Evolutionary conservation across 768 basidiomycete species (phyloP).

Genomic region (Suillus placidus): DNA sequence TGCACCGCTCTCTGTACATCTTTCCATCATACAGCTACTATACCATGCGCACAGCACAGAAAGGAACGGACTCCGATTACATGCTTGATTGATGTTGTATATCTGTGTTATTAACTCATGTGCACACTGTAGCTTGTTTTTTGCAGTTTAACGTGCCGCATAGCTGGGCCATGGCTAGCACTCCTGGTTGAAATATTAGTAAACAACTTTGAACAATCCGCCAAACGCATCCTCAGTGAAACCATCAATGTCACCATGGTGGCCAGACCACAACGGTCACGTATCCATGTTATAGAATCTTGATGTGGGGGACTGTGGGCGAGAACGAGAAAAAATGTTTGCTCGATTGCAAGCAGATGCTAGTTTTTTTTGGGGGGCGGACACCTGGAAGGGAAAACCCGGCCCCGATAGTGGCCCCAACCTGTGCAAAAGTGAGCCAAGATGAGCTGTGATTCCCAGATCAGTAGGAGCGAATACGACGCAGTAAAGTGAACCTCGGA

Average conservation of each 20-base stretch:
- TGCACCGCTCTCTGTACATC: slow-evolving; percentile 6
- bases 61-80: slow-evolving; percentile 6
- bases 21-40: slow-evolving; percentile 9
- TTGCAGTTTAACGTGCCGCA: background rate
- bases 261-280: background rate
- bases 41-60: slow-evolving; percentile 9
- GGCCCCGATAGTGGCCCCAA: background rate
- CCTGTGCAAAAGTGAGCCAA: background rate
- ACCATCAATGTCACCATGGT: background rate
- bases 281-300: background rate
- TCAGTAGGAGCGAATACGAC: background rate
- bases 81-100: slow-evolving; percentile 9
- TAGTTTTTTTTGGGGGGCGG: background rate
- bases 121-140: background rate
- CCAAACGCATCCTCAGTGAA: background rate
- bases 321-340: background rate
- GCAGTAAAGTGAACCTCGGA: background rate
- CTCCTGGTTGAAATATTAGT: background rate
- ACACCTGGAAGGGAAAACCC: background rate
- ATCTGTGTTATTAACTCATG: background rate
- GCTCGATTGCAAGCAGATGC: background rate
- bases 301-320: background rate
- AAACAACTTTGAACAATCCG: background rate
- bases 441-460: background rate
- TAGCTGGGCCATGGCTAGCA: background rate